Evolutionary conservation across 768 basidiomycete genomes (phyloP).

Genomic region (Russula compacta): DNA sequence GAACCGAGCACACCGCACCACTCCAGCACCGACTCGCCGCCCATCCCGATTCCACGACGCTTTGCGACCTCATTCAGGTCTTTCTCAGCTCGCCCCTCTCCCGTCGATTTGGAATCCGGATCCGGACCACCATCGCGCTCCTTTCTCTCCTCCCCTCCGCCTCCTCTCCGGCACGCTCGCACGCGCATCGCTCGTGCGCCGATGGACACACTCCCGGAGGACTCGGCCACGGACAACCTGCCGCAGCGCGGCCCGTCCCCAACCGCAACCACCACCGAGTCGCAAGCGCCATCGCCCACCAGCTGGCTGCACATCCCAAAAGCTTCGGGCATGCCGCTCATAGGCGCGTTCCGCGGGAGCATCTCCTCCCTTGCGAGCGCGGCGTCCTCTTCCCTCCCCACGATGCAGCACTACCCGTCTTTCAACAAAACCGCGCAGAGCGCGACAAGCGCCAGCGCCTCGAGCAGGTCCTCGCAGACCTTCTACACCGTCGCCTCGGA

Average conservation of each 20-base stretch:
- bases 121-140: not conserved
- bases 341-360: slow-evolving; percentile 18
- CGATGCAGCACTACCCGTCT: slow-evolving; percentile 20
- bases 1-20: not conserved
- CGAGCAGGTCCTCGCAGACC: slow-evolving; percentile 9
- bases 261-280: not conserved
- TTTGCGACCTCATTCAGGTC: slow-evolving; percentile 9
- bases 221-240: not conserved
- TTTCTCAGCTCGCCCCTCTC: not conserved
- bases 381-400: slow-evolving; percentile 9
- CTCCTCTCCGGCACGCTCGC: slow-evolving; percentile 12
- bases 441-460: not conserved
- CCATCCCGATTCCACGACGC: not conserved
- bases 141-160: not conserved
- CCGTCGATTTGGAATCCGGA: slow-evolving; percentile 4
- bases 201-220: slow-evolving; percentile 19
- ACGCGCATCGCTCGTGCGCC: slow-evolving; percentile 12
- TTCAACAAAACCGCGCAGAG: slow-evolving; percentile 4
- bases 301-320: slow-evolving; percentile 20
- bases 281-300: not conserved
- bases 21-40: not conserved
- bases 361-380: slow-evolving; percentile 8
- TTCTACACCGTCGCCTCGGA: slow-evolving; percentile 11
- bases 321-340: slow-evolving; percentile 11
- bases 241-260: slow-evolving; percentile 2